These are phyloP conservation scores for Populus trichocarpa DNA, from an alignment of 441 rosid genomes.

Conservation along the genomic window DNA sequence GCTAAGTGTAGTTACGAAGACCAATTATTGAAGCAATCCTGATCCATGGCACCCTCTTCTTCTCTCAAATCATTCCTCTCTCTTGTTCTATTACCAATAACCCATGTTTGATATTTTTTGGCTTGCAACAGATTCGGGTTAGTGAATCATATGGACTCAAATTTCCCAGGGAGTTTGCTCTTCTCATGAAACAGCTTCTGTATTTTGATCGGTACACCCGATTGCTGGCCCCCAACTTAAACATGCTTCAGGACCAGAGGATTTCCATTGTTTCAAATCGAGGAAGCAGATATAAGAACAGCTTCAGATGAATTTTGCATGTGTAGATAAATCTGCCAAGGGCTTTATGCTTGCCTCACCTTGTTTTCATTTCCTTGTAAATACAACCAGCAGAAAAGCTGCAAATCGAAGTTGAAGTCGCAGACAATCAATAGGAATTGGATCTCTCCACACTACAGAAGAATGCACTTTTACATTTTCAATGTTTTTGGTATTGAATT, in stretches of 20 bases:
- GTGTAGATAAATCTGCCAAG: background rate
- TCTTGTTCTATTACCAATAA: too few species aligned
- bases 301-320: slow-evolving; percentile 29
- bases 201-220: slow-evolving; percentile 94
- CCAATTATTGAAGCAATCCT: too few species aligned
- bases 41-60: too few species aligned
- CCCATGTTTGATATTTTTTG: too few species aligned
- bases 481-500: background rate
- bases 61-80: too few species aligned
- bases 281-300: background rate
- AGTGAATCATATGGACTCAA: slow-evolving; percentile 89
- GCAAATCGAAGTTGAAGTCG: background rate
- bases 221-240: slow-evolving; percentile 85
- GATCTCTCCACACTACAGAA: background rate
- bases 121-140: slow-evolving; percentile 2
- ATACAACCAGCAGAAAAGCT: background rate
- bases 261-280: slow-evolving; percentile 69
- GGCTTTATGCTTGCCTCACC: background rate
- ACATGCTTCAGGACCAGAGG: slow-evolving; percentile 98
- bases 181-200: slow-evolving; percentile 92
- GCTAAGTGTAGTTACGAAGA: too few species aligned
- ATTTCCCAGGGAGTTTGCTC: slow-evolving; percentile 94
- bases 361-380: background rate
- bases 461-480: background rate
- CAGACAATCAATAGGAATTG: background rate